These are phyloP conservation scores for Apiospora phragmitis DNA, from an alignment of 2,329 filamentous ascomycete species.

Conservation along the genomic window DNA sequence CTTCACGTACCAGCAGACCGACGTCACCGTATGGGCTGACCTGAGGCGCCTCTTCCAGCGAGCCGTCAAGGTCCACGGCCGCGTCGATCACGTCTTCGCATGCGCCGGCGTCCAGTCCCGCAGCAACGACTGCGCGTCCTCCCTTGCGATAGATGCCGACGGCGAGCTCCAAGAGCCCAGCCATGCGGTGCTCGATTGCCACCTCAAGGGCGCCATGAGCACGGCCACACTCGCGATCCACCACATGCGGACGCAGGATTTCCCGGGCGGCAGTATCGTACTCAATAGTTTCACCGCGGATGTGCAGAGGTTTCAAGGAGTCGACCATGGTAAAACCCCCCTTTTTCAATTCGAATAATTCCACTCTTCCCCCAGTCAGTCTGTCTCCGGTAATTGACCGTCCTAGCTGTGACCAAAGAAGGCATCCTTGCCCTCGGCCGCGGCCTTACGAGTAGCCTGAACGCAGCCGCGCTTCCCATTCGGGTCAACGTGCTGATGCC, in stretches of 20 bases:
- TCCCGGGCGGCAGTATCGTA: constrained; percentile 52
- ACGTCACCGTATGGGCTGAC: constrained; percentile 52
- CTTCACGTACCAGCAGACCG: constrained; percentile 43
- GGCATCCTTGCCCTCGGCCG: constrained; percentile 54
- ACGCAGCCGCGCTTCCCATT: constrained; percentile 41
- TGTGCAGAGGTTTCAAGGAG: constrained; percentile 48
- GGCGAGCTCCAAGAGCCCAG: constrained; percentile 48
- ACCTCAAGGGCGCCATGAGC: constrained; percentile 49
- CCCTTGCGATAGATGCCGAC: constrained; percentile 42
- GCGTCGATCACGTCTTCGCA: constrained; percentile 72
- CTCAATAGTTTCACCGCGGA: constrained; percentile 52
- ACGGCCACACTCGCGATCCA: constrained; percentile 49
- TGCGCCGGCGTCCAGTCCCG: constrained; percentile 50
- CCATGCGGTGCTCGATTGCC: constrained; percentile 46
- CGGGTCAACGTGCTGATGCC: constrained; percentile 57
- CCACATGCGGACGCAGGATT: constrained; percentile 47
- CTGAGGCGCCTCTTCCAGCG: constrained; percentile 52
- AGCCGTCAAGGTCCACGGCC: constrained; percentile 63
- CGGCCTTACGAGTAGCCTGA: constrained; percentile 41
- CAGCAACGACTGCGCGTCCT: constrained; percentile 44
- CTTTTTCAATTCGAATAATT: no score
- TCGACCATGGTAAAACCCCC: constrained; percentile 52
- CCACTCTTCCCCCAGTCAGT: no score
- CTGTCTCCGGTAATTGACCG: no score
- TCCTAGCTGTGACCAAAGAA: constrained; percentile 53